A percentile compares a stretch with the other conserved stretches of the same genome.
Conservation (phyloP, 2,329 filamentous ascomycete species). For the Pseudonectria foliicola region DNA sequence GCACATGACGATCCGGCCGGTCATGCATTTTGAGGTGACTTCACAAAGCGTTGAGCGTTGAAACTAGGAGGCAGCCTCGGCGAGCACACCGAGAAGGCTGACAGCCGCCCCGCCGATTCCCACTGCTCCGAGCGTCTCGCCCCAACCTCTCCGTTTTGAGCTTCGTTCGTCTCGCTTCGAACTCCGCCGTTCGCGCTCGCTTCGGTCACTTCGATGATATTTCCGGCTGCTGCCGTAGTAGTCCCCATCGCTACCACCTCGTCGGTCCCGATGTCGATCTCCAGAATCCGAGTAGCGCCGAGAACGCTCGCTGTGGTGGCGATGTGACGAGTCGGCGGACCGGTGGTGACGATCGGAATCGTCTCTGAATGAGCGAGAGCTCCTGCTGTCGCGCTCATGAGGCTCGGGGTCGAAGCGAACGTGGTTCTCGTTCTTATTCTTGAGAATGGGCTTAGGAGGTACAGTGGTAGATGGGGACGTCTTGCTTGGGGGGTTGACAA, state of each 20-base stretch:
- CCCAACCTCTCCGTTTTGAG: slow-evolving; percentile 39
- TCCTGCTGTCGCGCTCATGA: slow-evolving; percentile 33
- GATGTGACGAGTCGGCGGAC: slow-evolving; percentile 18
- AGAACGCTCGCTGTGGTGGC: slow-evolving; percentile 20
- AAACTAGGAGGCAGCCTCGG: slow-evolving; percentile 43
- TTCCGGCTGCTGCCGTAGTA: slow-evolving; percentile 23
- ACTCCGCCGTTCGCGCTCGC: slow-evolving; percentile 30
- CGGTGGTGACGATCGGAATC: slow-evolving; percentile 25
- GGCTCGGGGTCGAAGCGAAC: slow-evolving; percentile 47
- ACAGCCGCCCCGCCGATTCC: slow-evolving; percentile 55
- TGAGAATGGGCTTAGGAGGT: slow-evolving; percentile 51
- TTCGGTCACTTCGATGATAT: slow-evolving; percentile 31
- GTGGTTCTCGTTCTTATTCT: slow-evolving; percentile 52
- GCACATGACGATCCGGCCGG: slow-evolving; percentile 3
- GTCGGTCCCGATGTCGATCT: slow-evolving; percentile 21
- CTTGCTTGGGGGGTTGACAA: slow-evolving; percentile 30
- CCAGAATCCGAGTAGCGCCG: slow-evolving; percentile 22
- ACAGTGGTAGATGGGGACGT: slow-evolving; percentile 29
- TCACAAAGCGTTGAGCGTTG: slow-evolving; percentile 9
- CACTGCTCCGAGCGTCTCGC: slow-evolving; percentile 49
- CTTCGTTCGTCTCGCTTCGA: slow-evolving; percentile 31
- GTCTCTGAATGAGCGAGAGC: slow-evolving; percentile 23
- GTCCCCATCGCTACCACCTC: slow-evolving; percentile 28
- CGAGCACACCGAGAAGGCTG: slow-evolving; percentile 49
- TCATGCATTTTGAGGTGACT: not conserved